Base-by-base conservation (phyloP, 352 stramenopile genomes). In the Phytopythium oedochilum region DNA sequence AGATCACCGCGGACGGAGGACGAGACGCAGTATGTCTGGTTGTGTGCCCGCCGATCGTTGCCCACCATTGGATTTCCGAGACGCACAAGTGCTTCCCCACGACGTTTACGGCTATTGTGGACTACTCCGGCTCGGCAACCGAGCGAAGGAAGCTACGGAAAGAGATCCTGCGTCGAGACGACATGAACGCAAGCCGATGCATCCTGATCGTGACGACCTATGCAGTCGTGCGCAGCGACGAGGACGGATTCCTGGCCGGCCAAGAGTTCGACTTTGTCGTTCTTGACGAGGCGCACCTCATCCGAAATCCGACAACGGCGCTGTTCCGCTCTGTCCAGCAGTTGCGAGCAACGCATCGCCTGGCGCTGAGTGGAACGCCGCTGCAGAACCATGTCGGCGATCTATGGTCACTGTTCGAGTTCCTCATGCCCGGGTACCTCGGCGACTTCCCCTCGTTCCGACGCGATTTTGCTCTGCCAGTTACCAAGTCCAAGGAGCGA, bases 371-470 rank as follows among this genome's bases (percentile, higher is more conserved):
- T 40, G 97, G 97, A 23, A 99, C 97, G 7, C 96, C 96, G 6
- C 72, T 99, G 42, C 97, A 99, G 58, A 99, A 99, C 71, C 89
- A 96, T 31, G 96, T 99, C 6, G 75, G 90, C 15, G 97, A 99
- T 53, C 61, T 99, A 32, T 99, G 96, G 96, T 84, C 94, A 39
- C 72, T 98, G 3, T 99, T 99, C 70, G 88, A 98, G 53, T 99
- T 99, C 40, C 55, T 99, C 1, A 97, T 99, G 95, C 96, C 97
- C 25, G 96, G 97, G 25, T 99, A 98, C 63, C 82, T 99, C 29
- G 96, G 96, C 17, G 86, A 92, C 3, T 96, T 94, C 23, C 15
- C 49, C 12, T 46, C 56, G 0, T 93, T 92, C 59, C 82, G 80
- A 11, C 60, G 65, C 5, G 62, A 88, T 17, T 89, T 81, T 64